These are phyloP conservation scores for Hydnomerulius pinastri DNA, from an alignment of 768 basidiomycete genomes.

Conservation along the genomic window DNA sequence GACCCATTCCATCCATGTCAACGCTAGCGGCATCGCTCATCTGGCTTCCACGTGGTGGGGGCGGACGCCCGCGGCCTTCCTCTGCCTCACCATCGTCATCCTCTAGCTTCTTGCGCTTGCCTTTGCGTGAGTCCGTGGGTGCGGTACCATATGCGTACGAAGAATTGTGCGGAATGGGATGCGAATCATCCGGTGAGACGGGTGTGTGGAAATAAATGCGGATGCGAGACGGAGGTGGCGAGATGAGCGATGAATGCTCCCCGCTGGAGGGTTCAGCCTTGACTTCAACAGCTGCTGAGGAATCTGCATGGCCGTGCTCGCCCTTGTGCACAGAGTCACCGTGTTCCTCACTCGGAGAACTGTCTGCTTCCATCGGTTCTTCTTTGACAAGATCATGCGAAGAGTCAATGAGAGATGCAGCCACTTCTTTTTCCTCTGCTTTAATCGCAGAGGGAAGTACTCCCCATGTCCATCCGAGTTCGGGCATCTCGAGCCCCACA, in stretches of 20 bases:
- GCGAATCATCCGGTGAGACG: slow-evolving; percentile 78
- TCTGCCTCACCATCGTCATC: slow-evolving; percentile 84
- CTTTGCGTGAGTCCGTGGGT: slow-evolving; percentile 67
- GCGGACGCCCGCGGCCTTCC: slow-evolving; percentile 67
- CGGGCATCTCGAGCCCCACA: slow-evolving; percentile 81
- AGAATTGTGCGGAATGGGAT: slow-evolving; percentile 67
- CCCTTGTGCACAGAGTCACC: slow-evolving; percentile 17
- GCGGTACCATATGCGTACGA: slow-evolving; percentile 39
- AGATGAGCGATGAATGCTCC: slow-evolving; percentile 34
- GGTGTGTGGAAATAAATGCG: slow-evolving; percentile 94
- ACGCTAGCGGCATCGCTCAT: slow-evolving; percentile 59
- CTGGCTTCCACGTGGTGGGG: slow-evolving; percentile 48
- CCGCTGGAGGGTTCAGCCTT: slow-evolving; percentile 29
- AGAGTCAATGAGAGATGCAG: slow-evolving; percentile 31
- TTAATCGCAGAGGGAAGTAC: slow-evolving; percentile 43
- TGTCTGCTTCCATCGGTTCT: slow-evolving; percentile 26
- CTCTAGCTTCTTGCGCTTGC: slow-evolving; percentile 87
- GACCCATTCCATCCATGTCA: slow-evolving; percentile 56
- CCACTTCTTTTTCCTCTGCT: slow-evolving; percentile 39
- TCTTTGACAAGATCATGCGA: slow-evolving; percentile 34
- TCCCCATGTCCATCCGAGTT: slow-evolving; percentile 90
- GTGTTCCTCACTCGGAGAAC: slow-evolving; percentile 21
- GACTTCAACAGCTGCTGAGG: slow-evolving; percentile 32
- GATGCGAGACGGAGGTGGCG: slow-evolving; percentile 73
- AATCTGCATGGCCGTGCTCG: slow-evolving; percentile 28